Evolutionary conservation across 1,284 basidiomycete species (phyloP), one percentile per base, ranked within the genome.

Genomic region (Takashimella koratensis): DNA sequence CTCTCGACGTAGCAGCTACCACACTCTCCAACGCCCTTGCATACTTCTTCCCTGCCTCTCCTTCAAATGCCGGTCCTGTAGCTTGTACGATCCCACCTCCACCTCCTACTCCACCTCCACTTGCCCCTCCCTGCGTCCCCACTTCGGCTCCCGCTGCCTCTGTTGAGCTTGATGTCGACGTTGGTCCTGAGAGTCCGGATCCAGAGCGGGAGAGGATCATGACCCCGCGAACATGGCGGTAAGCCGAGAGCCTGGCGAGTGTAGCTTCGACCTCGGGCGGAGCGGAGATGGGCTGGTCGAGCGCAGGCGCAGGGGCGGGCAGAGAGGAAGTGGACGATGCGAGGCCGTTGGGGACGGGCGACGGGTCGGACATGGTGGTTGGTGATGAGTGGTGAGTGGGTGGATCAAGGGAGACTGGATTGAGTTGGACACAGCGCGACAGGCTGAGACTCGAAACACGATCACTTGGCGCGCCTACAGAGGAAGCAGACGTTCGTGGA

Each of bases 201-300:
- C n/a, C n/a, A 3, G 25, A 39, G 11, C 75, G 66, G 0, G 88
- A 85, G 36, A 95, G 79, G 5, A 95, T 82, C 68, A 96, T 82
- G 66, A 94, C 92, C 8, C 92, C 92, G 6, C 90, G 82, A 3
- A 95, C 90, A 39, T 88, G 86, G 44, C 88, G 83, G 71, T 94
- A 86, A 3, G 87, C 81, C 0, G 88, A 85, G 41, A 95, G 80
- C 52, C 87, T 78, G 0, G 84, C 67, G 3, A 94, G 80, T 0
- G 86, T 93, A 58, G 86, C 82, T 68, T 93, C 90, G 53, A 87
- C 79, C 64, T 86, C 84, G 21, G 87, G 84, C 5, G 87, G 81
- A 64, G 84, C 81, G 21, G 63, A 43, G 12, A 27, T 19, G 19
- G 43, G 50, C 24, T 10, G 21, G 21, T 51, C 19, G 8, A 26